A percentile compares a stretch with the other conserved stretches of the same genome.
These are phyloP conservation scores for Clonostachys solani DNA, from an alignment of 2,329 filamentous ascomycete genomes.

Conservation along the genomic window DNA sequence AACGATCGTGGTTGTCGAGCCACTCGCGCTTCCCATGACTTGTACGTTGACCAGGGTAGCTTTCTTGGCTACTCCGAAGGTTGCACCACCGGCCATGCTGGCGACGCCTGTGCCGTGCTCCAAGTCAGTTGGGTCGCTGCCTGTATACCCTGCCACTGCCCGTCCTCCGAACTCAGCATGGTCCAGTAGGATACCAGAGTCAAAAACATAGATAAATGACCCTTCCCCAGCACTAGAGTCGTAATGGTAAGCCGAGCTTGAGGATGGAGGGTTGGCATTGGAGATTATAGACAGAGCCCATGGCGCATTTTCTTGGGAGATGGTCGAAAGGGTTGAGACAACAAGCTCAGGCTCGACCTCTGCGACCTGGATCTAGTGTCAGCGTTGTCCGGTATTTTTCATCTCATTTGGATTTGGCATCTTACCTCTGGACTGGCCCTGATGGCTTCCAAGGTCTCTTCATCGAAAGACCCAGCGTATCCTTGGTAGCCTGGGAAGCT, in stretches of 20 bases:
- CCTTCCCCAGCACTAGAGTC: slow-evolving; percentile 44
- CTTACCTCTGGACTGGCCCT: slow-evolving; percentile 1
- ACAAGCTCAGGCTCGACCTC: not conserved
- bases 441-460: slow-evolving; percentile 3
- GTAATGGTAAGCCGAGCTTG: slow-evolving; percentile 37
- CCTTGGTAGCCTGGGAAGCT: not conserved
- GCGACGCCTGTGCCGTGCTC: slow-evolving; percentile 25
- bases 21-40: slow-evolving; percentile 17
- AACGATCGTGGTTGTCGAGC: slow-evolving; percentile 11
- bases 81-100: slow-evolving; percentile 6
- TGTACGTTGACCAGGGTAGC: slow-evolving; percentile 32
- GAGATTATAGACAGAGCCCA: slow-evolving; percentile 26
- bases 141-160: slow-evolving; percentile 26
- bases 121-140: slow-evolving; percentile 16
- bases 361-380: not conserved
- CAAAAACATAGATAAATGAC: slow-evolving; percentile 57
- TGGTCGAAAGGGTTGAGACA: not conserved
- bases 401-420: no score
- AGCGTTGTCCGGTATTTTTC: no score
- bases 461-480: slow-evolving; percentile 4
- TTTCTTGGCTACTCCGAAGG: slow-evolving; percentile 23
- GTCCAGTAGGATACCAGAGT: slow-evolving; percentile 53
- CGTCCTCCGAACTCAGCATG: slow-evolving; percentile 52
- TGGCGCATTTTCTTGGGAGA: slow-evolving; percentile 7
- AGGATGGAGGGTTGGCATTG: slow-evolving; percentile 10